phyloP scores from a whole-genome alignment of 306 rosid genomes.

The Prunus mira region DNA sequence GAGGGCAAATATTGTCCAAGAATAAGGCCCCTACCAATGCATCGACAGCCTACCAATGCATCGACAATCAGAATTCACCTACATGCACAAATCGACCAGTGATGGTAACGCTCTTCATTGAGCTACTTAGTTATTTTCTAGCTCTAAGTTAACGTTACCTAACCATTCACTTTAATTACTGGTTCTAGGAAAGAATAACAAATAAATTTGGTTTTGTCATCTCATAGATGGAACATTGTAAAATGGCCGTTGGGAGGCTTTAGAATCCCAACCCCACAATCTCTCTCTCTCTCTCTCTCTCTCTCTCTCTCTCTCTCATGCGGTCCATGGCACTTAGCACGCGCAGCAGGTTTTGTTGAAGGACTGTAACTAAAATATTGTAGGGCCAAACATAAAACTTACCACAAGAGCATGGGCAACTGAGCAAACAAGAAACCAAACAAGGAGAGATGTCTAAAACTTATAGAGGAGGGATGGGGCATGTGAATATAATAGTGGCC shows the following conservation, averaged over 20 bases:
- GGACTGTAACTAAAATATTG: neutral
- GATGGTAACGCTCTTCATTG: neutral
- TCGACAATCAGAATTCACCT: too few relatives aligned
- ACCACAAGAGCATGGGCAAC: constrained; percentile 5
- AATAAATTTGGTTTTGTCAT: constrained; percentile 20
- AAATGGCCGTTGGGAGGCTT: constrained; percentile 18
- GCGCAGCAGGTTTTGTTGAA: constrained; percentile 23
- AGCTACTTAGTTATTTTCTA: neutral
- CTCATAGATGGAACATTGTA: constrained; percentile 27
- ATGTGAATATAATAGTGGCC: constrained; percentile 5
- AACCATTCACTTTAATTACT: neutral
- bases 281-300: neutral
- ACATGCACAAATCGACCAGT: too few relatives aligned
- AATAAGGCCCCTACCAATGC: too few relatives aligned
- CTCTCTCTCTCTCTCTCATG: constrained; percentile 10
- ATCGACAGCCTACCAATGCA: too few relatives aligned
- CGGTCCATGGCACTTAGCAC: constrained; percentile 22
- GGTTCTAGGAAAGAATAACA: neutral
- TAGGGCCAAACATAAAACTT: constrained; percentile 4
- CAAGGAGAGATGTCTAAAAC: neutral
- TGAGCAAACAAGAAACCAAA: neutral
- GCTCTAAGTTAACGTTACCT: neutral
- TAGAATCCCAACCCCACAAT: neutral
- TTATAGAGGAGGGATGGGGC: constrained; percentile 23
- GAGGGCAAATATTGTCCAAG: too few relatives aligned